Conservation (phyloP, 2,329 filamentous ascomycete species). For the Venturia oleaginea region DNA sequence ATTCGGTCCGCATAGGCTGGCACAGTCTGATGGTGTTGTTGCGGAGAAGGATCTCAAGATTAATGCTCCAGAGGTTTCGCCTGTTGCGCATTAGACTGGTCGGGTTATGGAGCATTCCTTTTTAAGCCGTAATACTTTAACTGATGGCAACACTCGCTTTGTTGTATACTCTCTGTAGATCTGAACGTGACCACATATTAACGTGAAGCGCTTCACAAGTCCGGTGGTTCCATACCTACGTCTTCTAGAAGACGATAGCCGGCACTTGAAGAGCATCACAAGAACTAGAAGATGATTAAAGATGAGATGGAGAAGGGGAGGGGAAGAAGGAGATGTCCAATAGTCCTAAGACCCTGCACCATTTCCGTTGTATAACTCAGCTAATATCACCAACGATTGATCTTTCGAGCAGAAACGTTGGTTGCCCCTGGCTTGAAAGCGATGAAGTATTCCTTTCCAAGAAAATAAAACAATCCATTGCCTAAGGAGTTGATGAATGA, state of each 20-base stretch:
- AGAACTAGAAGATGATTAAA: not conserved
- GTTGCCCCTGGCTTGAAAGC: too few relatives aligned
- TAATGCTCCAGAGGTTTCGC: not conserved
- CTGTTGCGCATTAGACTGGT: not conserved
- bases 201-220: too few relatives aligned
- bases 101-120: not conserved
- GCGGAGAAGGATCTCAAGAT: not conserved
- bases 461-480: too few relatives aligned
- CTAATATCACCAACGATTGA: not conserved
- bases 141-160: not conserved
- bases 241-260: not conserved
- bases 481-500: too few relatives aligned
- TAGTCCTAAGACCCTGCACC: too few relatives aligned
- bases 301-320: not conserved
- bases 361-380: too few relatives aligned
- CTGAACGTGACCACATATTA: too few relatives aligned
- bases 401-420: not conserved
- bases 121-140: not conserved
- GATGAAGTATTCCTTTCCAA: too few relatives aligned
- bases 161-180: not conserved
- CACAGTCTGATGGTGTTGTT: not conserved
- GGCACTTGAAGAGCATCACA: not conserved
- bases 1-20: slow-evolving; percentile 51
- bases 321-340: not conserved
- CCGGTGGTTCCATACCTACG: too few relatives aligned